Percentiles rank a stretch among this genome's conserved stretches.
Conservation (phyloP, 2,329 filamentous ascomycete genomes). For the Xylaria sp. region DNA sequence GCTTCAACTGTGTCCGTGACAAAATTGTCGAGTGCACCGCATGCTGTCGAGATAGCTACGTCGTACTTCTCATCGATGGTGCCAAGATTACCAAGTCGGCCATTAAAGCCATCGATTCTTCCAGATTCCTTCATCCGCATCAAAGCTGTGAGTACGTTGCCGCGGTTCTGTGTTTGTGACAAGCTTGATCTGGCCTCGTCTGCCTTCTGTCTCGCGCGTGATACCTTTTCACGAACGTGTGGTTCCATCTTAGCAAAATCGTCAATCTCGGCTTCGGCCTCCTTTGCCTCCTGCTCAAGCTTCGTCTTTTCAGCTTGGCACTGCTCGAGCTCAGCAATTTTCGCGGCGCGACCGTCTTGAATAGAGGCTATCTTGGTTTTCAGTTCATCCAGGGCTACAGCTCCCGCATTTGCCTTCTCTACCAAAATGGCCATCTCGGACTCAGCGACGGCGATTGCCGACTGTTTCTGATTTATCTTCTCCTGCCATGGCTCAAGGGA, state of each 20-base stretch:
- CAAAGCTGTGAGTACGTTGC: slow-evolving; percentile 88
- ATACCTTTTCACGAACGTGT: slow-evolving; percentile 83
- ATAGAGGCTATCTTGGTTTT: slow-evolving; percentile 81
- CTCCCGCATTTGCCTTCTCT: slow-evolving; percentile 88
- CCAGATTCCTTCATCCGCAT: slow-evolving; percentile 97
- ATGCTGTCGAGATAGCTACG: slow-evolving; percentile 97
- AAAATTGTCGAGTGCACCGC: slow-evolving; percentile 90
- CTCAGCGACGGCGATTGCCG: slow-evolving; percentile 90
- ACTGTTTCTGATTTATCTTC: slow-evolving; percentile 96
- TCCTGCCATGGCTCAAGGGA: slow-evolving; percentile 95
- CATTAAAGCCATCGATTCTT: slow-evolving; percentile 96
- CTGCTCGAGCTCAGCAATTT: slow-evolving; percentile 78
- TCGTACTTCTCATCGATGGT: slow-evolving; percentile 95
- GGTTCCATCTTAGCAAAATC: slow-evolving; percentile 82
- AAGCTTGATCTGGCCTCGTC: slow-evolving; percentile 94
- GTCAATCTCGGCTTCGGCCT: slow-evolving; percentile 76
- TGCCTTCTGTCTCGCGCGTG: slow-evolving; percentile 90
- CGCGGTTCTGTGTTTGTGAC: slow-evolving; percentile 88
- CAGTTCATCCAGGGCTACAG: slow-evolving; percentile 83
- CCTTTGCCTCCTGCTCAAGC: slow-evolving; percentile 78
- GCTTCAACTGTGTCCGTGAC: slow-evolving; percentile 96
- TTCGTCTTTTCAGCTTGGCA: slow-evolving; percentile 77
- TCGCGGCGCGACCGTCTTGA: slow-evolving; percentile 75
- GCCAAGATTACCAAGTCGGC: slow-evolving; percentile 91
- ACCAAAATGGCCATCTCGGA: slow-evolving; percentile 92